Percentiles rank a stretch among this genome's conserved stretches.
These are phyloP conservation scores for Sporopachydermia quercuum DNA, from an alignment of 805 yeast genomes.

Conservation along the genomic window DNA sequence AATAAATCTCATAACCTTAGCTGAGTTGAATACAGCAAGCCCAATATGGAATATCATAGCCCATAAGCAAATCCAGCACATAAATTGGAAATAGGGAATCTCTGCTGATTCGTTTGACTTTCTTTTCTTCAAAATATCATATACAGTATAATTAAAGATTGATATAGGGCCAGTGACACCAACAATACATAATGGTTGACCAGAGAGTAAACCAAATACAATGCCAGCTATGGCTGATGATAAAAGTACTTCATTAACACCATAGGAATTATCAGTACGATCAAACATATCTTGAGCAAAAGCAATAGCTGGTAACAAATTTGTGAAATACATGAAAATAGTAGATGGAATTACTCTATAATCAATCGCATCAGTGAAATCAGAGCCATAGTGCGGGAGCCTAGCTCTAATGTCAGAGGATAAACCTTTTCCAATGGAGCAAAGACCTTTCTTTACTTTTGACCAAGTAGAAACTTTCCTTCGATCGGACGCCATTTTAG, in stretches of 20 bases:
- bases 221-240: constrained; percentile 82
- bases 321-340: constrained; percentile 74
- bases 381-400: constrained; percentile 57
- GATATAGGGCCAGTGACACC: constrained; percentile 96
- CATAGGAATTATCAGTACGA: constrained; percentile 73
- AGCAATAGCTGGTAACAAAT: constrained; percentile 83
- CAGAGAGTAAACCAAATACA: constrained; percentile 71
- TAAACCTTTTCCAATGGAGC: constrained; percentile 34
- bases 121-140: constrained; percentile 45
- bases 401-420: constrained; percentile 34
- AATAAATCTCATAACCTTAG: constrained; percentile 51
- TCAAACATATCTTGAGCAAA: constrained; percentile 97
- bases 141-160: constrained; percentile 84
- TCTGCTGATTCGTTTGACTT: constrained; percentile 20
- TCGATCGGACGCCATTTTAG: too few relatives aligned
- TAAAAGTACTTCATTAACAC: constrained; percentile 78
- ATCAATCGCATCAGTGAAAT: constrained; percentile 70
- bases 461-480: too few relatives aligned
- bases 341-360: constrained; percentile 83
- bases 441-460: too few relatives aligned
- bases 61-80: constrained; percentile 96
- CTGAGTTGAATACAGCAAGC: constrained; percentile 55
- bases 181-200: constrained; percentile 88
- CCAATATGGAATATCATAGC: constrained; percentile 65
- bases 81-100: constrained; percentile 62